phyloP scores from a whole-genome alignment of 441 rosid genomes.

The Populus tomentosa region DNA sequence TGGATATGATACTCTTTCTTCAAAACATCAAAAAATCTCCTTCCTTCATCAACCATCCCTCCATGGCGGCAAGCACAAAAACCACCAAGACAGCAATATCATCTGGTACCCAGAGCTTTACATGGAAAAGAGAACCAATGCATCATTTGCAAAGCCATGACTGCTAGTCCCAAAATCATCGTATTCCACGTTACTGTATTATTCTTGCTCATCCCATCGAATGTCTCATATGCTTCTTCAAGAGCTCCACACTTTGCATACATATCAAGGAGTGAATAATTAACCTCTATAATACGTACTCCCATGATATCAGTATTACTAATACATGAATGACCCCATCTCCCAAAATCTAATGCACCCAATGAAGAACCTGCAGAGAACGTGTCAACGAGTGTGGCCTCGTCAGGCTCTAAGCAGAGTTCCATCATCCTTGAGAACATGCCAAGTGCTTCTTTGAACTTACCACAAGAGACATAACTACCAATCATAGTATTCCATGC shows the following conservation, averaged over 20 bases:
- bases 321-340: constrained; percentile 18
- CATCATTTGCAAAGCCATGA: constrained; percentile 12
- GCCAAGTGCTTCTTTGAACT: constrained; percentile 33
- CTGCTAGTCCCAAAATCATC: constrained; percentile 18
- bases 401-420: constrained; percentile 13
- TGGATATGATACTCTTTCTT: constrained; percentile 7
- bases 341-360: constrained; percentile 11
- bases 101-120: constrained; percentile 8
- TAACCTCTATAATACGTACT: constrained; percentile 3
- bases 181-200: constrained; percentile 17
- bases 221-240: constrained; percentile 9
- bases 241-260: constrained; percentile 20
- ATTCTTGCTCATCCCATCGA: constrained; percentile 5
- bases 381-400: constrained; percentile 13
- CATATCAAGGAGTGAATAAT: constrained; percentile 18
- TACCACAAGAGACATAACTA: constrained; percentile 38
- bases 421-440: constrained; percentile 39
- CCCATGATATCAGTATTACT: not conserved
- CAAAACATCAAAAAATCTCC: constrained; percentile 17
- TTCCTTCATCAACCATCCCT: constrained; percentile 19
- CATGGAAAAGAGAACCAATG: constrained; percentile 11
- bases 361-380: constrained; percentile 6
- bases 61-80: constrained; percentile 21
- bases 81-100: constrained; percentile 16
- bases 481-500: constrained; percentile 56